phyloP scores from a whole-genome alignment of 1,284 basidiomycete species.

The Ceratorhiza oryzae-sativae region DNA sequence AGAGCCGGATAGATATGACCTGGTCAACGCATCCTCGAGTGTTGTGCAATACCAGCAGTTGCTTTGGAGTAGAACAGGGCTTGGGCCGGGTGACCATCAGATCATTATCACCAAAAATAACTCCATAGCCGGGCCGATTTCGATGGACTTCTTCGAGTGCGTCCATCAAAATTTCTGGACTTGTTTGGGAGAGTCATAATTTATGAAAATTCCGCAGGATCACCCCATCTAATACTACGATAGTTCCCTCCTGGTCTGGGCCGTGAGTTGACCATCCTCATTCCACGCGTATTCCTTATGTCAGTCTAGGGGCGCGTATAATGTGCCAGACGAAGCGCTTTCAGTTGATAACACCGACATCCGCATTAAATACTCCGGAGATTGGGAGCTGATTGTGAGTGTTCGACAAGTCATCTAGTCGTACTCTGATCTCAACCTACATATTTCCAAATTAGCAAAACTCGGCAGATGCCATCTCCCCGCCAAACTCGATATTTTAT shows the following conservation, averaged over 20 bases:
- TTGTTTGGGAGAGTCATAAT: too few species aligned
- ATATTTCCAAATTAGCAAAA: not conserved
- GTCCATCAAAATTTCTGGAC: too few species aligned
- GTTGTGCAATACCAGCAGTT: not conserved
- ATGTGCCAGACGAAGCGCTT: not conserved
- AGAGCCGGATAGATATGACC: not conserved
- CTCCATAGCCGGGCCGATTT: not conserved
- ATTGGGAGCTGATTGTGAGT: not conserved
- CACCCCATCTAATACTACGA: not conserved
- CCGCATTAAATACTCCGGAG: not conserved
- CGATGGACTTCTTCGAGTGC: conserved; percentile 8
- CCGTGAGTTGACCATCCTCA: not conserved
- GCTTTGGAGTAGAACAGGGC: conserved; percentile 2
- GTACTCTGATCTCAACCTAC: not conserved
- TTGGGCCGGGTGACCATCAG: not conserved
- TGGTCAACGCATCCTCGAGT: not conserved
- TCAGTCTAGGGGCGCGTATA: not conserved
- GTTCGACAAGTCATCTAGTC: not conserved
- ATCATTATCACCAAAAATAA: not conserved
- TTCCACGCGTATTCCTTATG: not conserved
- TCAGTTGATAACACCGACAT: not conserved
- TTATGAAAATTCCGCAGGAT: not conserved
- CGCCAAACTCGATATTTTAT: not conserved
- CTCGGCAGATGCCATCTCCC: not conserved
- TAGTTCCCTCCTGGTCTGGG: not conserved